Evolutionary conservation across 768 basidiomycete species (phyloP), one percentile per base, ranked within the genome.

Genomic region (Phlegmacium glaucopus): DNA sequence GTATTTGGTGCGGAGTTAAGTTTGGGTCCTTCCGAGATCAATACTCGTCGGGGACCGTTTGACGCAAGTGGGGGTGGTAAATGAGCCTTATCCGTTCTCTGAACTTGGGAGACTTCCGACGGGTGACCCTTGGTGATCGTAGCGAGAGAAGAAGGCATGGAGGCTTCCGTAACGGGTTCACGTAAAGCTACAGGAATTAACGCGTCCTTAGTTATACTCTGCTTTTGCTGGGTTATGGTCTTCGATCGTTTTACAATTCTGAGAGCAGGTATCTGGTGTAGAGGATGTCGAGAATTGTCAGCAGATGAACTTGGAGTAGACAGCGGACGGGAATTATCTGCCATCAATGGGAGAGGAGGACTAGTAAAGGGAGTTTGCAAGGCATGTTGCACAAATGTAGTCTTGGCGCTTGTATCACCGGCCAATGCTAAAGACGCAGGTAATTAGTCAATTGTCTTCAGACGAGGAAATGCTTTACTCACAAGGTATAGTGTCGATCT

Each of bases 161-260:
- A 25, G 28, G 43, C 40, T 42, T 39, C 44, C 18, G 38, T 42
- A 29, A 38, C 37, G 30, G 47, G 50, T 39, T 44, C 36, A 35
- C 28, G 46, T 27, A 30, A 29, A n/a, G 44, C 41, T 17, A 44
- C 37, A 28, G 45, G 27, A 8, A 36, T 45, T 28, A 52, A 57
- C 26, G 44, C 46, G 32, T 25, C 22, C 29, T 47, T 47, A 3
- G 29, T 38, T 42, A 32, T 22, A 28, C 22, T 38, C 36, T 45
- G 39, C 41, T 44, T 6, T 36, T 42, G 45, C 16, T 50, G 54
- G 15, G 50, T 34, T 15, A 52, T 10, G 2, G 47, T 35, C 43
- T 41, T 53, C 13, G 57, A 53, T 39, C 75, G 66, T 52, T 79
- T 80, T 22, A 79, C 69, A n/a, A 79, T 76, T 27, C 68, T 71